Base-by-base conservation (phyloP, 2,329 filamentous ascomycete species). In the Penicillium sp. region DNA sequence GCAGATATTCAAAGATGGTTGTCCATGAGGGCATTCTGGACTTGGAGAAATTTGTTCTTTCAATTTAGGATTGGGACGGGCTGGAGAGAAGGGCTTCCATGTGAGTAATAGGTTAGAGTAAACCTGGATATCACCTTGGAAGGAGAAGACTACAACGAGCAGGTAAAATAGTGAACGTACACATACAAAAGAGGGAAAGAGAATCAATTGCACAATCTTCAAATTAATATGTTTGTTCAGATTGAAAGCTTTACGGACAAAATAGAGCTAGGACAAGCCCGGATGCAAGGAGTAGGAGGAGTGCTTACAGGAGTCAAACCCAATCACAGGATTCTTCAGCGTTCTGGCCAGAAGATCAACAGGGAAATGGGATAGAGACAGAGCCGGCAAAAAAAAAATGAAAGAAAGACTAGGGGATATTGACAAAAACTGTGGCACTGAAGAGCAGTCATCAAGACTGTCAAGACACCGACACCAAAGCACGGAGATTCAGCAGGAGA, bases 381-480 rank as follows among this genome's bases (percentile, higher is more conserved):
- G 38, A 33, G 48, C 40, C 38, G 14, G 35, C 35, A 58, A 33
- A 33, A 16, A 30, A 49, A 40, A 43, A 28, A 57, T 30, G 42
- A 60, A 57, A 28, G 26, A 54, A 22, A 49, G 38, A 57, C 6
- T 35, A 40, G 19, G 42, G 22, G 42, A 59, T 67, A 68, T 65
- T 42, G 52, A 65, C 64, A 69, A 16, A 6, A 42, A 60, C 26
- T 48, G 26, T 25, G 35, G 30, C 49, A 51, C 40, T 38, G 33
- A 33, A 30, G 52, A 52, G 52, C 53, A 30, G 22, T 54, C 61
- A 65, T 68, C 65, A 68, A 68, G 65, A 59, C 59, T 55, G 59
- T 42, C 38, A 14, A 54, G 57, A 40, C 33, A 40, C 33, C 49
- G 28, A 56, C 30, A 55, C 52, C 58, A 49, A 49, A 55, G 52